Conservation (phyloP, 345 rosid genomes). For the Lepidium didymum region DNA sequence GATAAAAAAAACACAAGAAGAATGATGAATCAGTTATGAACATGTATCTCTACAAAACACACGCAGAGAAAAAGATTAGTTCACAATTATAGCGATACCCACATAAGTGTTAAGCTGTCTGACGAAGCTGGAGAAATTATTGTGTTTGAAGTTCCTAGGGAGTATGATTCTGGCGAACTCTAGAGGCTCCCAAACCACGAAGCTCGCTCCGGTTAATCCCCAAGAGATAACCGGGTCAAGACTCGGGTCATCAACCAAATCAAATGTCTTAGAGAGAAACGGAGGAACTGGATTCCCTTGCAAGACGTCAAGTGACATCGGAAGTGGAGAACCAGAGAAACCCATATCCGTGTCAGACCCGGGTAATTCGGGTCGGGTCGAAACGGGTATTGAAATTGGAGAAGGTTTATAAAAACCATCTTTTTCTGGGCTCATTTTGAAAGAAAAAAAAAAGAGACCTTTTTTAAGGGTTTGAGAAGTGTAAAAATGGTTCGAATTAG, state of each 20-base stretch:
- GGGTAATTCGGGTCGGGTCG: conserved; percentile 13
- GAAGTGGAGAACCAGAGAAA: conserved; percentile 31
- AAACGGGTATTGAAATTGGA: conserved; percentile 13
- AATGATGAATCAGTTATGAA: not conserved
- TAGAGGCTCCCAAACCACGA: conserved; percentile 86
- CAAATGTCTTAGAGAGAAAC: conserved; percentile 76
- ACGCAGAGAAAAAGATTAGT: conserved; percentile 26
- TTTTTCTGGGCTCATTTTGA: conserved; percentile 33
- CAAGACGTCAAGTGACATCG: conserved; percentile 53
- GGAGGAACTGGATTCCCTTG: conserved; percentile 69
- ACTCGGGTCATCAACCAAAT: conserved; percentile 68
- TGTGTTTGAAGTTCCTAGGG: conserved; percentile 91
- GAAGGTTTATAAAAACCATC: conserved; percentile 21
- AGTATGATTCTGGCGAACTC: conserved; percentile 73
- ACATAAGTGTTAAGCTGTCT: conserved; percentile 97
- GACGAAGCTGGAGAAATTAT: conserved; percentile 94
- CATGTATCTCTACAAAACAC: conserved; percentile 6
- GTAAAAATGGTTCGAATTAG: not conserved
- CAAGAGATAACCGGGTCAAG: conserved; percentile 84
- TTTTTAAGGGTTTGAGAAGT: not conserved
- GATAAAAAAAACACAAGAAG: too few species aligned
- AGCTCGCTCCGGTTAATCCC: conserved; percentile 67
- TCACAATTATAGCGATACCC: conserved; percentile 41
- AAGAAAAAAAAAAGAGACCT: not conserved
- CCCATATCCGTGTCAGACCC: conserved; percentile 24